Conservation (phyloP, 2,329 filamentous ascomycete genomes). For the Venturia oleaginea region DNA sequence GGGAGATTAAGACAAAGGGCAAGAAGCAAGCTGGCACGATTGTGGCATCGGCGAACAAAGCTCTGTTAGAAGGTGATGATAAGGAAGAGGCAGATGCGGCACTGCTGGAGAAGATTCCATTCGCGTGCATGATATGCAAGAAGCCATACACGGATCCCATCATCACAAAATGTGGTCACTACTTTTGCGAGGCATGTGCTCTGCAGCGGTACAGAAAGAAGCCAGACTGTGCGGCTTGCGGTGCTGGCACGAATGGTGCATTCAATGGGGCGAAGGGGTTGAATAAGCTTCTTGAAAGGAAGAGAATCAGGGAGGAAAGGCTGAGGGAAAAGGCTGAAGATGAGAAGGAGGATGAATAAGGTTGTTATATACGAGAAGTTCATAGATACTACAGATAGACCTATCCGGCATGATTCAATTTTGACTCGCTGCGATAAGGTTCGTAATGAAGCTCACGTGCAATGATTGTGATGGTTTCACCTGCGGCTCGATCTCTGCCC, state of each 20-base stretch:
- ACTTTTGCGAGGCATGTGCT: slow-evolving; percentile 90
- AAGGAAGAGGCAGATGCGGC: slow-evolving; percentile 55
- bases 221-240: slow-evolving; percentile 78
- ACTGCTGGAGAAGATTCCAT: slow-evolving; percentile 74
- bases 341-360: slow-evolving; percentile 28
- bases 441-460: neutral
- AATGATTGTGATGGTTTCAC: neutral
- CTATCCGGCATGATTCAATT: neutral
- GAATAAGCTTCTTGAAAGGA: slow-evolving; percentile 69
- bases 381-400: neutral
- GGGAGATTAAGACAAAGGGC: slow-evolving; percentile 71
- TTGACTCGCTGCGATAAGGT: too few species aligned
- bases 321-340: slow-evolving; percentile 45
- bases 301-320: slow-evolving; percentile 52
- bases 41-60: slow-evolving; percentile 50
- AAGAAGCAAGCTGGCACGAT: slow-evolving; percentile 43
- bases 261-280: slow-evolving; percentile 83
- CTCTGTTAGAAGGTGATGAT: slow-evolving; percentile 29
- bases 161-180: slow-evolving; percentile 85
- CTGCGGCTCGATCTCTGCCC: neutral
- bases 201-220: slow-evolving; percentile 78
- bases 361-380: neutral
- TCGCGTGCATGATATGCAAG: slow-evolving; percentile 81
- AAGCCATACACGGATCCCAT: slow-evolving; percentile 70
- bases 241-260: slow-evolving; percentile 74